phyloP scores from a whole-genome alignment of 306 rosid genomes.

The Pyrus betulifolia region DNA sequence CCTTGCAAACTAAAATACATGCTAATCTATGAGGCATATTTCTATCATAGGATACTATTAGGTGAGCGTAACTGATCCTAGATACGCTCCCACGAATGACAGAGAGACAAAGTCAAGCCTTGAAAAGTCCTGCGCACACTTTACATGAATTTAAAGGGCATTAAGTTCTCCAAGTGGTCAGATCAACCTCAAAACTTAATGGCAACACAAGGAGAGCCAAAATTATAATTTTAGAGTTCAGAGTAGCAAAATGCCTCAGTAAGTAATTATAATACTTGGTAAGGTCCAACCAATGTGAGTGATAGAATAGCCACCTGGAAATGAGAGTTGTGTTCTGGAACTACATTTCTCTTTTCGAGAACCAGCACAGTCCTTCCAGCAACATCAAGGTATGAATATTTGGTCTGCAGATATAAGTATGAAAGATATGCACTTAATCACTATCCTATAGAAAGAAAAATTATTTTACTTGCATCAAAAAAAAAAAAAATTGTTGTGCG shows the following conservation, averaged over 20 bases:
- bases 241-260: neutral
- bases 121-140: too few relatives aligned
- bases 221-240: neutral
- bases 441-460: neutral
- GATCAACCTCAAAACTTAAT: neutral
- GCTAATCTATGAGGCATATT: neutral
- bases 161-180: neutral
- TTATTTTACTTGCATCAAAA: neutral
- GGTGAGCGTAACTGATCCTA: neutral
- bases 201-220: neutral
- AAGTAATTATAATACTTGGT: neutral
- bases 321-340: conserved; percentile 77
- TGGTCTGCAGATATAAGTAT: conserved; percentile 50
- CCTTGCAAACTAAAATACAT: neutral
- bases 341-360: conserved; percentile 75
- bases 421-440: conserved; percentile 7
- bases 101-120: neutral
- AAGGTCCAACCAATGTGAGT: neutral
- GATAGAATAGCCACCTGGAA: conserved; percentile 67
- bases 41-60: neutral
- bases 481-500: too few relatives aligned
- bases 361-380: conserved; percentile 90
- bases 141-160: conserved; percentile 2
- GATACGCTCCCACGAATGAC: neutral
- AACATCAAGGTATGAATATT: conserved; percentile 87